Percentiles rank a stretch among this genome's conserved stretches.
Conservation (phyloP, 176 grass and related monocot species). For the Triticum timopheevii region DNA sequence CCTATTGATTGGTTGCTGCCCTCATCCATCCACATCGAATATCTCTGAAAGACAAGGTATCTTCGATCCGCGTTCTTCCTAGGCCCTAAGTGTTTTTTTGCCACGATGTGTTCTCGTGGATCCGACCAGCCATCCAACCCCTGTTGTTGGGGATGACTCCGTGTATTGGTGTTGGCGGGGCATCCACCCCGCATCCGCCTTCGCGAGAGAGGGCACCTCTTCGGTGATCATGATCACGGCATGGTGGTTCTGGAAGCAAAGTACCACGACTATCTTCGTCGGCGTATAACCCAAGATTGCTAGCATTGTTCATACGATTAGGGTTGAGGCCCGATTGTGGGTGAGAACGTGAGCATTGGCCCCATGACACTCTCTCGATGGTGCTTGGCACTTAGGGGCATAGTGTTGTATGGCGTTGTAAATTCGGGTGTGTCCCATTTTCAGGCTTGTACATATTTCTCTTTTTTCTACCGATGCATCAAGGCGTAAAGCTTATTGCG, state of each 20-base stretch:
- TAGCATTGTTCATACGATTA: background rate
- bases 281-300: background rate
- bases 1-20: constrained; percentile 8
- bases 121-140: background rate
- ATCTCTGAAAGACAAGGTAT: constrained; percentile 15
- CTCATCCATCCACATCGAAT: constrained; percentile 40
- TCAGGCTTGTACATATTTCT: too few species aligned
- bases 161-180: too few species aligned
- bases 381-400: too few species aligned
- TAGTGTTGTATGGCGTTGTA: too few species aligned
- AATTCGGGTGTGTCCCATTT: too few species aligned
- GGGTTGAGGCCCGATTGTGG: background rate
- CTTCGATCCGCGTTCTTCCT: background rate
- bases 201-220: too few species aligned
- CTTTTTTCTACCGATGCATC: too few species aligned
- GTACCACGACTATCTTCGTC: background rate
- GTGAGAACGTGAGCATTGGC: background rate
- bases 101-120: background rate
- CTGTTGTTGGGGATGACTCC: background rate
- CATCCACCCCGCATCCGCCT: too few species aligned
- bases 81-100: constrained; percentile 3
- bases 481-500: too few species aligned
- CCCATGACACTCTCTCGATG: too few species aligned
- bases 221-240: background rate
- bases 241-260: background rate